phyloP scores from a whole-genome alignment of 352 stramenopile species.

The Peronosclerospora sorghi region DNA sequence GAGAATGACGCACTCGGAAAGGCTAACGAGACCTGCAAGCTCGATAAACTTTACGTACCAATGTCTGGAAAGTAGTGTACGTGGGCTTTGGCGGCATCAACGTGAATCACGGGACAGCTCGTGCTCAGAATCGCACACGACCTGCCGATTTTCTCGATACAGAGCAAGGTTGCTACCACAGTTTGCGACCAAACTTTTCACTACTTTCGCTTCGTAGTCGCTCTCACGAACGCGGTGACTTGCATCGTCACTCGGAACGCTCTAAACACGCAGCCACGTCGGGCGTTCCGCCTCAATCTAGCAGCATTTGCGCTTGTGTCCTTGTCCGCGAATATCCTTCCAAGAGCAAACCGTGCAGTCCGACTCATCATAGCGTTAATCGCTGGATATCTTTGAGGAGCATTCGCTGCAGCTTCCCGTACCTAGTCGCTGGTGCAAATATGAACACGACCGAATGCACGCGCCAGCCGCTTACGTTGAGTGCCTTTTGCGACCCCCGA shows the following conservation, averaged over 20 bases:
- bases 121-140: too few relatives aligned
- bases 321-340: slow-evolving; percentile 90
- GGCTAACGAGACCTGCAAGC: too few relatives aligned
- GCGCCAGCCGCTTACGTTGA: slow-evolving; percentile 86
- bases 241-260: slow-evolving; percentile 91
- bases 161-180: too few relatives aligned
- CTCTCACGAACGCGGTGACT: slow-evolving; percentile 82
- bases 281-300: slow-evolving; percentile 30
- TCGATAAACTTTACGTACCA: too few relatives aligned
- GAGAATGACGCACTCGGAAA: too few relatives aligned
- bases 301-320: slow-evolving; percentile 76
- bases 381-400: slow-evolving; percentile 45
- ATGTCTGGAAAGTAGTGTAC: too few relatives aligned
- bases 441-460: slow-evolving; percentile 85
- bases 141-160: too few relatives aligned
- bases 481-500: slow-evolving; percentile 91
- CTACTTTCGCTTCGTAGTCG: too few relatives aligned
- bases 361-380: slow-evolving; percentile 89
- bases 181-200: too few relatives aligned
- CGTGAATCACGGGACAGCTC: too few relatives aligned
- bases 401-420: slow-evolving; percentile 68
- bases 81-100: too few relatives aligned
- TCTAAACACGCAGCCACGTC: slow-evolving; percentile 89
- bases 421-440: slow-evolving; percentile 90
- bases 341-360: slow-evolving; percentile 88